Base-by-base conservation (phyloP, 768 basidiomycete genomes). In the Macrocybe gigantea region DNA sequence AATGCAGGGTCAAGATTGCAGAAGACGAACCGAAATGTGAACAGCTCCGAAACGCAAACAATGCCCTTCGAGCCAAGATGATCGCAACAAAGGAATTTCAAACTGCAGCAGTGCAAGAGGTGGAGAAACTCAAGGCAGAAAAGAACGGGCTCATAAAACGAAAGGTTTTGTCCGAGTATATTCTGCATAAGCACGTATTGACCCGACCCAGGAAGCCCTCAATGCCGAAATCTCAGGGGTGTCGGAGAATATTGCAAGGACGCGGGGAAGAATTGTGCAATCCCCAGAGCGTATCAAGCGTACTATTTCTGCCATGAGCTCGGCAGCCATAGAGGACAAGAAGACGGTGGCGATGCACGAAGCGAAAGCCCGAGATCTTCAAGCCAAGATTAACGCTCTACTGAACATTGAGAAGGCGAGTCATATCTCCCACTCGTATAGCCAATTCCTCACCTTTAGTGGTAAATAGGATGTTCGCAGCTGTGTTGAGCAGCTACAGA, bases 251-350 rank as follows among this genome's bases (percentile, higher is more conserved):
- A 82, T 89, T 52, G 66, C 69, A 9, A 79, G 83, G 38, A 82
- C 82, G 0, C 75, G 80, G 43, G 71, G 80, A 30, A 81, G 92
- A 29, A 85, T 96, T 52, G 92, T 96, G 3, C 89, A 93, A 62
- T 93, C 90, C 0, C 93, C 93, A 0, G 93, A 95, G 41, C 78
- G 93, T 39, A 86, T 95, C 55, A 88, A 85, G 60, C 80, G 83
- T 44, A 87, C 81, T 38, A 95, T 95, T 56, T 65, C 75, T 8
- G 72, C 79, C n/a, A 91, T 95, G 86, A 75, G 78, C 2, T 60
- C 68, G 5, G 81, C 77, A 0, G 80, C 81, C 1, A 62, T 76
- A 12, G 84, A 86, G 46, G 90, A 94, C 54, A 88, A 88, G 59
- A 79, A 72, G 51, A 73, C 73, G 1, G 72, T 88, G 13, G 70